Conservation (phyloP, 495 filamentous ascomycete genomes). For the Collariella sp. region DNA sequence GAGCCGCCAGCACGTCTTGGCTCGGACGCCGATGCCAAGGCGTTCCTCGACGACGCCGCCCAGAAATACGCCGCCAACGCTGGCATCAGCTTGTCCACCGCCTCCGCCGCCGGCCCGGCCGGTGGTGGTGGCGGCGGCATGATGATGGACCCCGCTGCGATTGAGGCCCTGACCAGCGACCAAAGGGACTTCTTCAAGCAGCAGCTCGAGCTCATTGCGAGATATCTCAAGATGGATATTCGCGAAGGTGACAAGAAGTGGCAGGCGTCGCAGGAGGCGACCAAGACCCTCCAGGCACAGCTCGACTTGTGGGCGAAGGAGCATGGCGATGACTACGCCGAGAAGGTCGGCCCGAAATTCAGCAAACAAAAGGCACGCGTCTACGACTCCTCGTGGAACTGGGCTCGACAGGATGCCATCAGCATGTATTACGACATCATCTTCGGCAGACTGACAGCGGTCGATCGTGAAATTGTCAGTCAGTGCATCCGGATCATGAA, state of each 20-base stretch:
- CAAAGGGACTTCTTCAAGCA: slow-evolving; percentile 93
- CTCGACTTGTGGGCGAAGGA: slow-evolving; percentile 91
- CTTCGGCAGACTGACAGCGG: slow-evolving; percentile 83
- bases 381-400: slow-evolving; percentile 99
- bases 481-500: slow-evolving; percentile 99
- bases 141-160: slow-evolving; percentile 98
- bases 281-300: slow-evolving; percentile 80
- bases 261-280: slow-evolving; percentile 70
- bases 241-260: slow-evolving; percentile 91
- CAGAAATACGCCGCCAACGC: slow-evolving; percentile 84
- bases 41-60: slow-evolving; percentile 73
- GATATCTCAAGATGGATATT: slow-evolving; percentile 95
- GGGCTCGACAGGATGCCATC: slow-evolving; percentile 93
- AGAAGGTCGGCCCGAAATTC: slow-evolving; percentile 90
- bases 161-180: slow-evolving; percentile 95
- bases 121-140: slow-evolving; percentile 67
- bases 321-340: slow-evolving; percentile 92
- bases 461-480: slow-evolving; percentile 96
- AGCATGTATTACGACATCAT: slow-evolving; percentile 99
- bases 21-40: slow-evolving; percentile 83
- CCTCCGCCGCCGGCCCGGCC: slow-evolving; percentile 62
- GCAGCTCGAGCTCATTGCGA: slow-evolving; percentile 86
- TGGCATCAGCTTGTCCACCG: slow-evolving; percentile 76
- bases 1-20: slow-evolving; percentile 83
- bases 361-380: slow-evolving; percentile 86